Evolutionary conservation across 192 early-diverging fungal genomes (phyloP).

Genomic region (Podila minutissima): DNA sequence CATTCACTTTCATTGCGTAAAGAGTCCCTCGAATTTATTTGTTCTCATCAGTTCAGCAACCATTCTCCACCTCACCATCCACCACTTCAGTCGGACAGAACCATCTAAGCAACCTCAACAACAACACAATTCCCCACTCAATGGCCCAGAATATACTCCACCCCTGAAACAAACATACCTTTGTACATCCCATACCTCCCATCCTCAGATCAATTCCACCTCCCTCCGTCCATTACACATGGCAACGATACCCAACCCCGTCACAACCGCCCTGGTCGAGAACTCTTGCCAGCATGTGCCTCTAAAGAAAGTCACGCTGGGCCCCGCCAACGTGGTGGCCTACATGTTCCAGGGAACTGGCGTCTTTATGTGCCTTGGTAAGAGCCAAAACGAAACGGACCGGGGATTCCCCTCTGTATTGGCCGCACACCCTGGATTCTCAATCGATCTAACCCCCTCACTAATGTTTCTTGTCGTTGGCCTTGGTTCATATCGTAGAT

Average conservation of each 20-base stretch:
- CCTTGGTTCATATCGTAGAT: constrained; percentile 18
- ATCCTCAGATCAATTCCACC: background rate
- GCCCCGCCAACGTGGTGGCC: constrained; percentile 40
- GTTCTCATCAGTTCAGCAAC: too few relatives aligned
- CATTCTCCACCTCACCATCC: too few relatives aligned
- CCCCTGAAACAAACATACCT: background rate
- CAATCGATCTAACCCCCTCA: background rate
- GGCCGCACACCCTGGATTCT: background rate
- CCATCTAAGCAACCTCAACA: too few relatives aligned
- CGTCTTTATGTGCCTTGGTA: constrained; percentile 53
- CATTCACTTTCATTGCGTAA: too few relatives aligned
- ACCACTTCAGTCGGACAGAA: too few relatives aligned
- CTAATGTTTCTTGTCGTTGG: background rate
- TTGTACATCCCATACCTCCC: background rate
- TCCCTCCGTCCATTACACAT: background rate
- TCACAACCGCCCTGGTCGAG: constrained; percentile 26
- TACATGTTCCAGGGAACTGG: constrained; percentile 50
- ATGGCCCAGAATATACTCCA: background rate
- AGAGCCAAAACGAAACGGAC: background rate
- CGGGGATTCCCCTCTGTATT: background rate
- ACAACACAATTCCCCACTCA: background rate
- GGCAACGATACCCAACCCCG: constrained; percentile 36
- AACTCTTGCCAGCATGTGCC: constrained; percentile 10
- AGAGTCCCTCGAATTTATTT: too few relatives aligned
- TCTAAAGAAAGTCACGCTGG: constrained; percentile 39